Evolutionary conservation across 2,329 filamentous ascomycete genomes (phyloP), one percentile per base, ranked within the genome.

Genomic region (Xenosphaeropsis pyriputrescens): DNA sequence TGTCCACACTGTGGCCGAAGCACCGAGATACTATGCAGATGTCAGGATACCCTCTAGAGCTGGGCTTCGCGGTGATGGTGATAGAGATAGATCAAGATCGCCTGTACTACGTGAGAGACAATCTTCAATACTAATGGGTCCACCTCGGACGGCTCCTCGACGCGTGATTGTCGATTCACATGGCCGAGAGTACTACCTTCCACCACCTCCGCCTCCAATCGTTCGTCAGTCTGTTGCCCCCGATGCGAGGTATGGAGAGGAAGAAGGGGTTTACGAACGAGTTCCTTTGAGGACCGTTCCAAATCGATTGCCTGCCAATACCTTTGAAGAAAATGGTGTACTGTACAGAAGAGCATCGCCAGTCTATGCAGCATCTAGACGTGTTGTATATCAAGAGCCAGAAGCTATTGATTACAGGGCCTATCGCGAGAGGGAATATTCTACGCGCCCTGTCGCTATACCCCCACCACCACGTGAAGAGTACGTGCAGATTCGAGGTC

Each of bases 141-240:
- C 64, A 34, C 53, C 56, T 32, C 64, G 62, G 30, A 49, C 56
- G 38, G 41, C 51, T 34, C 50, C 71, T 34, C 64, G 77, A 39
- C 75, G 79, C 43, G 79, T 94, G 44, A 68, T 93, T 26, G 67
- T 93, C 39, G 88, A 95, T 58, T 75, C 83, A 43, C 84, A 78
- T 57, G 86, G 86, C 31, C 83, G 84, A 54, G 76, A 85, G 53
- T 95, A 88, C 59, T 72, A 73, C 42, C 72, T 59, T 8, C 64
- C 63, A 35, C 47, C 56, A 17, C 47, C 64, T 16, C 44, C 63
- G 14, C 51, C 65, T 15, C 60, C 70, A 34, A 26, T 26, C 12
- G 50, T 63, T n/a, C 58, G 67, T 35, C 68, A 68, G 34, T 73
- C 71, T 3, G 61, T 66, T n/a, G 68, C 65, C 5, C 62, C 67